phyloP scores from a whole-genome alignment of 148 eudicot genomes.

The Polygonum maritimum region DNA sequence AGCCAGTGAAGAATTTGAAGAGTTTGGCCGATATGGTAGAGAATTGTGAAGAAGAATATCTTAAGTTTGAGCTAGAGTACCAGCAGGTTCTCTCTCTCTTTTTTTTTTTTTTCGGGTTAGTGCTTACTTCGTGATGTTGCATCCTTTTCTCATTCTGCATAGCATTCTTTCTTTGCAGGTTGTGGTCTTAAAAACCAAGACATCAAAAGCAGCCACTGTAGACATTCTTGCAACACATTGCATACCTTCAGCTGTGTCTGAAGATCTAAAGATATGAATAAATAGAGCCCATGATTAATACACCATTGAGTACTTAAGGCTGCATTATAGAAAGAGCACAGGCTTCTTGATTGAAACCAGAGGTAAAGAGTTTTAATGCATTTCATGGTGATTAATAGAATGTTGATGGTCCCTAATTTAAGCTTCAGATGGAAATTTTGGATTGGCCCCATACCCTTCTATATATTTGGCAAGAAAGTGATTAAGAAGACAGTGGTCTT shows the following conservation, averaged over 20 bases:
- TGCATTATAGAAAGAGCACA: background rate
- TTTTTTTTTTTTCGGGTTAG: background rate
- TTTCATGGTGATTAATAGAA: background rate
- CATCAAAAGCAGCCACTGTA: constrained; percentile 33
- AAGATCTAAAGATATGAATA: constrained; percentile 31
- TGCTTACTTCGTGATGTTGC: background rate
- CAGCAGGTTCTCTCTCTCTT: constrained; percentile 22
- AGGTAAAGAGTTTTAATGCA: background rate
- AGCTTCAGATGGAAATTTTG: background rate
- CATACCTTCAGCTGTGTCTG: constrained; percentile 41
- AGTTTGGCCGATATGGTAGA: constrained; percentile 36
- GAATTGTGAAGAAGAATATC: constrained; percentile 29
- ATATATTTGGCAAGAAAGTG: background rate
- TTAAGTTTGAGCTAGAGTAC: constrained; percentile 34
- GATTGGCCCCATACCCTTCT: background rate
- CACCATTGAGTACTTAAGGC: background rate
- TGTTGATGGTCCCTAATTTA: background rate
- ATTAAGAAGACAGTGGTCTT: background rate
- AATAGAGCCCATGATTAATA: background rate
- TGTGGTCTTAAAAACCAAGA: constrained; percentile 26
- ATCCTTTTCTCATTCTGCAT: background rate
- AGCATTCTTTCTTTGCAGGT: constrained; percentile 18
- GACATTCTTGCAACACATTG: constrained; percentile 36
- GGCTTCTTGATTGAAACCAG: background rate
- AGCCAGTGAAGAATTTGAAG: constrained; percentile 38